phyloP scores from a whole-genome alignment of 805 yeast species.

The Metschnikowia dekortorum region DNA sequence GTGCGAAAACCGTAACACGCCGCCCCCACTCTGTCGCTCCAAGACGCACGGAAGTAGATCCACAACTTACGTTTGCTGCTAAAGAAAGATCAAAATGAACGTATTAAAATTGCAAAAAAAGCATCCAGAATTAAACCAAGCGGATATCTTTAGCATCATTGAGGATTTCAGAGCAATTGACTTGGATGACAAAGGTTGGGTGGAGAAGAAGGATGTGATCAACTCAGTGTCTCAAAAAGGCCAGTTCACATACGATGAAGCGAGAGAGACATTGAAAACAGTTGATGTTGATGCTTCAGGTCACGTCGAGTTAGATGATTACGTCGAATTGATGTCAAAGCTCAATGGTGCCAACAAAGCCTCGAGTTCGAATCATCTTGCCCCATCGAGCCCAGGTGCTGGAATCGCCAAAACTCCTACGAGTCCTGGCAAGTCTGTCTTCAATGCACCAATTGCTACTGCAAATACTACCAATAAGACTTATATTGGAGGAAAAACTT shows the following conservation, averaged over 20 bases:
- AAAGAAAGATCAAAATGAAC: constrained; percentile 25
- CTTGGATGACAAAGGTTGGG: constrained; percentile 88
- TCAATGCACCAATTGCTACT: constrained; percentile 41
- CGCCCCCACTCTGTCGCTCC: constrained; percentile 9
- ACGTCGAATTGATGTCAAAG: constrained; percentile 77
- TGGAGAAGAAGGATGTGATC: constrained; percentile 85
- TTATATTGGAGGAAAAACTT: constrained; percentile 77
- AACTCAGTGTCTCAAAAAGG: constrained; percentile 79
- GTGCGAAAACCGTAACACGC: constrained; percentile 9
- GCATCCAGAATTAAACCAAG: constrained; percentile 80
- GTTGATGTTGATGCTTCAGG: constrained; percentile 96
- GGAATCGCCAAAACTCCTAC: constrained; percentile 4
- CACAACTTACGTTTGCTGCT: not conserved
- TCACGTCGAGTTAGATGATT: constrained; percentile 93
- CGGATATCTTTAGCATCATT: constrained; percentile 77
- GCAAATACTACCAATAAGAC: constrained; percentile 55
- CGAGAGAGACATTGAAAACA: constrained; percentile 86
- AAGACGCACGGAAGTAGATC: not conserved
- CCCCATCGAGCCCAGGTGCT: constrained; percentile 5
- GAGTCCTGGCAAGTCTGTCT: constrained; percentile 19
- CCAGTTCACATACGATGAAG: constrained; percentile 80
- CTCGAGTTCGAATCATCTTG: not conserved
- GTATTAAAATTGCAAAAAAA: constrained; percentile 57
- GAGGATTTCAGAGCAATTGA: constrained; percentile 86
- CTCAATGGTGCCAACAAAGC: constrained; percentile 46